Evolutionary conservation across 129 eudicot genomes (phyloP), one percentile per base, ranked within the genome.

Genomic region (Calendula officinalis): DNA sequence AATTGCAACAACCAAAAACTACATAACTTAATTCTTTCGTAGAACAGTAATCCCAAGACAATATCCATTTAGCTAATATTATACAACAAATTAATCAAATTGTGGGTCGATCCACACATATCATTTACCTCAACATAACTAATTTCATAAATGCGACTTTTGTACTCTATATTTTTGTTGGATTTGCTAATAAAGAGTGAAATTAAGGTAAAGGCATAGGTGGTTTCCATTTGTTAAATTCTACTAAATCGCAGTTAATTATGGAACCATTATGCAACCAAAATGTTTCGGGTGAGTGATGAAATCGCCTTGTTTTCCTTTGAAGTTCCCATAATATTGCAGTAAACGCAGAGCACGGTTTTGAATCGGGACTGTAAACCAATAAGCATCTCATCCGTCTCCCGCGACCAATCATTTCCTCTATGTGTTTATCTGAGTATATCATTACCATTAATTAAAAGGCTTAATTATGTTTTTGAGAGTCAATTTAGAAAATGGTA

Each of bases 271-370:
- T 92, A 76, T 92, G 98, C 69, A 92, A 75, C 98, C 96, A 92
- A 76, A 92, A 92, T 30, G 98, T 88, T 70, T 92, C 98, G 0
- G 85, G 58, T 17, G 98, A 92, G 47, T 88, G 98, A 35, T 92
- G 98, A 77, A 92, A 92, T 60, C 56, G 77, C 76, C 95, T 81
- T 65, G 82, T 87, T 83, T 85, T 92, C 75, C 85, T 86, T 60
- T 92, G 98, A 35, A 92, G 95, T 60, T 92, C 98, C 98, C 98
- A 83, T 62, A 92, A 17, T 61, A 92, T 83, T 51, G 85, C 96
- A 7, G 43, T 77, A 56, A 92, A 83, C 7, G 98, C 98, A 36
- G 96, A 88, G 70, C 98, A 92, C 16, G 80, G 62, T 45, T 87
- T 82, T 11, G 91, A 74, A 57, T 92, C 98, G 0, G 89, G 79